Conservation (phyloP, 352 stramenopile genomes). For the Phytophthora pinifolia region DNA sequence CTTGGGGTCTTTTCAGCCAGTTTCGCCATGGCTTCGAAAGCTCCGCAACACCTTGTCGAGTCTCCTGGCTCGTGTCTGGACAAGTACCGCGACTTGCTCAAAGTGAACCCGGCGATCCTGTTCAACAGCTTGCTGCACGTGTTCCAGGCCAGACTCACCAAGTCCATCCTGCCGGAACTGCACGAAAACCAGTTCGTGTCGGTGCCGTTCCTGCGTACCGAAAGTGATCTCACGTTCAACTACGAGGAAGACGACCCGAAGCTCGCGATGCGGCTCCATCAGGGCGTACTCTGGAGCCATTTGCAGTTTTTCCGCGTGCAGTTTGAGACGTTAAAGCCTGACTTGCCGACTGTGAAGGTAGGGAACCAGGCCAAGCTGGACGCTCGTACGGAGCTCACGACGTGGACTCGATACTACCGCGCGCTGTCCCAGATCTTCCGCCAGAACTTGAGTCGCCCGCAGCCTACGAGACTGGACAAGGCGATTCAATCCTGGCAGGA, state of each 20-base stretch:
- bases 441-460: constrained; percentile 18
- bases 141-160: constrained; percentile 54
- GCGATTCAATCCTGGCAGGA: constrained; percentile 43
- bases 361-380: constrained; percentile 14
- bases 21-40: constrained; percentile 43
- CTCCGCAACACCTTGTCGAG: constrained; percentile 17
- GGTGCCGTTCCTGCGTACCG: constrained; percentile 53
- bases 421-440: constrained; percentile 28
- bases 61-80: constrained; percentile 25
- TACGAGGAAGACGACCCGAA: constrained; percentile 52
- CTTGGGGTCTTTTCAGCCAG: constrained; percentile 64
- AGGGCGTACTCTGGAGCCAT: constrained; percentile 39
- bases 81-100: constrained; percentile 51
- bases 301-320: constrained; percentile 63
- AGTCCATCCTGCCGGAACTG: constrained; percentile 53
- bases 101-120: constrained; percentile 55
- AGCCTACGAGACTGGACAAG: constrained; percentile 37
- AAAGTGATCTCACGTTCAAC: constrained; percentile 57
- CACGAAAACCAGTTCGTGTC: constrained; percentile 57
- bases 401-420: constrained; percentile 35
- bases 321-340: constrained; percentile 47
- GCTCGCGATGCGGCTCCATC: constrained; percentile 45
- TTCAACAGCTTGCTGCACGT: constrained; percentile 58
- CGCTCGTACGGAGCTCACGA: constrained; percentile 14
- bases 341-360: constrained; percentile 10